Evolutionary conservation across 345 rosid genomes (phyloP).

Genomic region (Populus davidiana): DNA sequence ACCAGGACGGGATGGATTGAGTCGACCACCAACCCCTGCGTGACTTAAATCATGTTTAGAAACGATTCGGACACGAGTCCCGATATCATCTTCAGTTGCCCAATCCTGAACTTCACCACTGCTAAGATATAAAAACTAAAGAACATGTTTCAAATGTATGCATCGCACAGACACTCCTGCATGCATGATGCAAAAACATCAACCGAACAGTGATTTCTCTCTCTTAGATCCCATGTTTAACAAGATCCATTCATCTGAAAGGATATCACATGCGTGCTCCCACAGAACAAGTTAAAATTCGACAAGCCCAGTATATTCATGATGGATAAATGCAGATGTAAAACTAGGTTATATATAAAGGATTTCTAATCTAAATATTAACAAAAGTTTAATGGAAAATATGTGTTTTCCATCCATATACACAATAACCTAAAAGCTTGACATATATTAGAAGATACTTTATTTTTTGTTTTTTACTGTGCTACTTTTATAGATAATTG

Average conservation of each 20-base stretch:
- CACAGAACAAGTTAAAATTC: background rate
- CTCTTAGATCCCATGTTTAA: background rate
- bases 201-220: background rate
- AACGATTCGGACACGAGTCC: background rate
- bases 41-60: background rate
- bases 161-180: background rate
- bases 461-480: no score
- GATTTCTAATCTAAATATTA: no score
- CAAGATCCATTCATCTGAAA: background rate
- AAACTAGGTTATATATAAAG: no score
- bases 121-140: conserved; percentile 8
- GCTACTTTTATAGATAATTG: no score
- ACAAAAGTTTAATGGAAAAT: no score
- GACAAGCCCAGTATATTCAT: no score
- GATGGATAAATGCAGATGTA: no score
- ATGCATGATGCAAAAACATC: background rate
- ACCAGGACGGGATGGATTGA: background rate
- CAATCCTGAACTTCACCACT: background rate
- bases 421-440: no score
- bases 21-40: background rate
- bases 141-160: background rate
- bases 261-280: no score
- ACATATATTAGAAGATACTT: no score
- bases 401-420: no score
- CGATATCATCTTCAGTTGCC: background rate